phyloP scores from a whole-genome alignment of 208 protist species.

The Trichomonas tenax region DNA sequence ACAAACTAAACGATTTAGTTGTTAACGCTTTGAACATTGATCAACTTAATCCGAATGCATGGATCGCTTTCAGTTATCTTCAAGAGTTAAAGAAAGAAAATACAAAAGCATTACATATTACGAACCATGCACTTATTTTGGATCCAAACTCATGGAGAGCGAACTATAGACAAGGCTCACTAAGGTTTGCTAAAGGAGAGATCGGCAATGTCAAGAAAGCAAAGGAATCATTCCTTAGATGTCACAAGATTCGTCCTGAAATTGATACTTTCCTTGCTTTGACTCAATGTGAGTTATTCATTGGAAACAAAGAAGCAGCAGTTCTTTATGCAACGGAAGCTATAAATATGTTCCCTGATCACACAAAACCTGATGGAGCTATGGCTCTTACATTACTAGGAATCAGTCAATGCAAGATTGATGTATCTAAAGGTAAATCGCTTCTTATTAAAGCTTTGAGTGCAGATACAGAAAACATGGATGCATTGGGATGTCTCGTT shows the following conservation, averaged over 20 bases:
- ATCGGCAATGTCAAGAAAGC: not conserved
- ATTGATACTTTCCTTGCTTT: not conserved
- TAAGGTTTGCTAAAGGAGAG: not conserved
- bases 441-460: not conserved
- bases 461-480: not conserved
- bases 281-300: not conserved
- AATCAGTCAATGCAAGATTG: not conserved
- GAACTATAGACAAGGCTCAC: not conserved
- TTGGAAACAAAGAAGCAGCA: not conserved
- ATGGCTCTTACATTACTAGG: not conserved
- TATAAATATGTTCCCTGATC: not conserved
- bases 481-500: not conserved
- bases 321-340: not conserved
- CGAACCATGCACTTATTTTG: not conserved
- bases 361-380: not conserved
- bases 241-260: not conserved
- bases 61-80: not conserved
- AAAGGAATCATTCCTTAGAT: not conserved
- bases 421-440: not conserved
- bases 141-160: not conserved
- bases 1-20: not conserved
- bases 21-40: not conserved
- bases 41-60: not conserved
- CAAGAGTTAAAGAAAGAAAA: not conserved
- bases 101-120: not conserved